Conservation (phyloP, 208 protist genomes). For the Leishmania martiniquensis region DNA sequence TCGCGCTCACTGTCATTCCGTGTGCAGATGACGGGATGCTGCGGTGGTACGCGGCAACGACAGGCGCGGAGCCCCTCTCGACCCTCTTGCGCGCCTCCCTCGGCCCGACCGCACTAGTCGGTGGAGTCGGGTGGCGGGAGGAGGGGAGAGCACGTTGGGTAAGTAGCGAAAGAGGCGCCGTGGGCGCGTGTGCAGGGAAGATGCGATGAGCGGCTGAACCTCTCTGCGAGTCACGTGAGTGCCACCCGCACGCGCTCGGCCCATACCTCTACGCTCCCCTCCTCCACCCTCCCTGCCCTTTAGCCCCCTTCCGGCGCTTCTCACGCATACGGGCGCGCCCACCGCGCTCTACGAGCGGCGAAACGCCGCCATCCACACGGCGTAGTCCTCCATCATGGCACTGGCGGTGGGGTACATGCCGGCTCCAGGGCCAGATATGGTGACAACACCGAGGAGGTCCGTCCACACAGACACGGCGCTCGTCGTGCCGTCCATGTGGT, state of each 20-base stretch:
- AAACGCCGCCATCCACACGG: conserved; percentile 26
- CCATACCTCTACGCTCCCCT: neutral
- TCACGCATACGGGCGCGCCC: neutral
- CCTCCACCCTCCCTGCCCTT: no score
- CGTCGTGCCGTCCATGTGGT: conserved; percentile 34
- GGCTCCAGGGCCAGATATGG: conserved; percentile 29
- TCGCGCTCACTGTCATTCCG: neutral
- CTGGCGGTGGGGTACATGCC: conserved; percentile 47
- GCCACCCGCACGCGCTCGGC: neutral
- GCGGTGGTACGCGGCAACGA: neutral
- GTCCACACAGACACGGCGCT: conserved; percentile 41
- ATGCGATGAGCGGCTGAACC: neutral
- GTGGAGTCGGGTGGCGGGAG: no score
- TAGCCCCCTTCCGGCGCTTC: no score
- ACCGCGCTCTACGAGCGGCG: neutral
- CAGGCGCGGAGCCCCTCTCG: neutral
- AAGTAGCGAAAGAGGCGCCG: no score
- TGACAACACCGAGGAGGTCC: conserved; percentile 36
- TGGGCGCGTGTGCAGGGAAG: neutral
- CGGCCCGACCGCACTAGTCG: no score
- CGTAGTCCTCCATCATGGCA: conserved; percentile 50
- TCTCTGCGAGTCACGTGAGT: neutral
- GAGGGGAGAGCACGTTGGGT: no score
- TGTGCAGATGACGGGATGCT: neutral
- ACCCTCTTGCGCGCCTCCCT: neutral